Base-by-base conservation (phyloP, 2,329 filamentous ascomycete species). In the Raffaelea arxii region DNA sequence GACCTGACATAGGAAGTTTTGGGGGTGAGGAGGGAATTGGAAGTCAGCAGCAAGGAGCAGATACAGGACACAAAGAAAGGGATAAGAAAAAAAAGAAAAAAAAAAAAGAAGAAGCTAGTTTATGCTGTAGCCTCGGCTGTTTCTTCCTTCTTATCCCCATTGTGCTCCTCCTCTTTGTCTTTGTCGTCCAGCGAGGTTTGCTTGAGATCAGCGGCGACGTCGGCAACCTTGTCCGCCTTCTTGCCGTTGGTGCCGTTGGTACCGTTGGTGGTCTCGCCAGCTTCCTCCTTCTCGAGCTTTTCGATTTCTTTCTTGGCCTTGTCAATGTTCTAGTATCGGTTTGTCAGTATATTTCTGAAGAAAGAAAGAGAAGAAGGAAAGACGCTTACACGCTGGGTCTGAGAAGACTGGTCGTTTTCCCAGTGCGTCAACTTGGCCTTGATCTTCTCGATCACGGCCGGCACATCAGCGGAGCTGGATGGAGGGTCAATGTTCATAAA, bases 271-370 rank as follows among this genome's bases (percentile, higher is more conserved):
- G 52, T 46, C 5, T 54, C 51, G 54, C 67, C 66, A 53, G 72
- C 72, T 51, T 66, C 70, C 46, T 77, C 72, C 47, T 82, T 80
- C 62, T 96, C 91, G 47, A 97, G 78, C 56, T 82, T 82, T 62
- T 90, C 87, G 53, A 98, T 94, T 66, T 96, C 89, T 67, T 91
- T 91, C 74, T 95, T 85, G 51, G 92, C 92, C 69, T 96, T 95
- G 53, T 88, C 86, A 51, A 97, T 84, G 74, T 98, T 98, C 92
- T 97, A 23, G 35, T 22, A 4, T 14, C 16, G 27, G 12, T 22
- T 47, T 30, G 38, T 37, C 10, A 32, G 10, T 53, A 46, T 27
- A 38, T 27, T 23, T 19, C 23, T 16, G 25, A n/a, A 3, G 12
- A 35, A 2, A 21, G 6, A 49, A 27, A 38, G 10, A n/a, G 16